Evolutionary conservation across 768 basidiomycete species (phyloP).

Genomic region (Lactarius sanguifluus): DNA sequence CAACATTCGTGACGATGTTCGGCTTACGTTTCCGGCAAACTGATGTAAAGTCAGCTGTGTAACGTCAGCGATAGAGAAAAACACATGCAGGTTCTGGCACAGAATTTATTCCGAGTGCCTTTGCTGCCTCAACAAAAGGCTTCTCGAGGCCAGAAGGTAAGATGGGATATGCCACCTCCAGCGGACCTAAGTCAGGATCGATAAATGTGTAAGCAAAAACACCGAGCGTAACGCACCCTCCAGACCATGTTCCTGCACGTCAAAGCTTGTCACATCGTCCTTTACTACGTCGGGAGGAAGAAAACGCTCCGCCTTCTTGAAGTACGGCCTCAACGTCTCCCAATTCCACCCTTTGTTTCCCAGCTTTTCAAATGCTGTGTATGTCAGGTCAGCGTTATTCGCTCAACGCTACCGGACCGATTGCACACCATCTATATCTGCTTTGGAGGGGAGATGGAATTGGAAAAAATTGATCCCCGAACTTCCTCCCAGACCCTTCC

Average conservation of each 20-base stretch:
- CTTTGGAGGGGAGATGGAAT: conserved; percentile 19
- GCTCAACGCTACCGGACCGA: background rate
- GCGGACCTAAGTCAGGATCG: conserved; percentile 13
- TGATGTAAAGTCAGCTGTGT: background rate
- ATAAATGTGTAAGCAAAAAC: background rate
- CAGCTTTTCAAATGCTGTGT: conserved; percentile 28
- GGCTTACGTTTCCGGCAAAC: conserved; percentile 26
- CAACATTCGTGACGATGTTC: background rate
- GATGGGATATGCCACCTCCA: conserved; percentile 16
- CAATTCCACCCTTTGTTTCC: conserved; percentile 34
- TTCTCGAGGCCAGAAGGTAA: conserved; percentile 17
- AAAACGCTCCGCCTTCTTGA: conserved; percentile 27
- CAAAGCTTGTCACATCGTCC: conserved; percentile 15
- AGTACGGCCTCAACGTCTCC: conserved; percentile 27
- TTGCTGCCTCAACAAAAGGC: conserved; percentile 11
- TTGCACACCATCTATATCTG: conserved; percentile 29
- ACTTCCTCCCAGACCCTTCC: conserved; percentile 33
- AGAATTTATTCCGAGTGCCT: conserved; percentile 2
- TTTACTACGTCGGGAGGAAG: conserved; percentile 3
- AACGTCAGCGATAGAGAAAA: background rate
- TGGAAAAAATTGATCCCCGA: conserved; percentile 29
- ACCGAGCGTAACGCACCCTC: conserved; percentile 6
- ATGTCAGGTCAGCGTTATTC: background rate
- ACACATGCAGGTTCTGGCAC: conserved; percentile 13
- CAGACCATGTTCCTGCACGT: conserved; percentile 16